phyloP scores from a whole-genome alignment of 768 basidiomycete genomes.

The Pisolithus albus region DNA sequence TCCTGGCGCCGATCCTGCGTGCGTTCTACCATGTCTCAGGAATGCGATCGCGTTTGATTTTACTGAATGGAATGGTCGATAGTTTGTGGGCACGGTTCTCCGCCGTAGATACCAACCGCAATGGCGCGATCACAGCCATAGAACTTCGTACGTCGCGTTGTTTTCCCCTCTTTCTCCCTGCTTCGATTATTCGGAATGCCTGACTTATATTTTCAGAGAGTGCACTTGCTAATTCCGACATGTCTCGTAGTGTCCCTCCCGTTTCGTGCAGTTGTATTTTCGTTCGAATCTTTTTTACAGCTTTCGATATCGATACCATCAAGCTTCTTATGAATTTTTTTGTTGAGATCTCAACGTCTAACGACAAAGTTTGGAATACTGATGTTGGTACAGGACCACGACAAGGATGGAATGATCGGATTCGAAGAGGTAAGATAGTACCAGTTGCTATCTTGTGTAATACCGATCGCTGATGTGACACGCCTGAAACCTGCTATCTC shows the following conservation, averaged over 20 bases:
- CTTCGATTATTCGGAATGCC: neutral
- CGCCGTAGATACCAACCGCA: constrained; percentile 63
- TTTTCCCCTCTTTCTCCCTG: neutral
- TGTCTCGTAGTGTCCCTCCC: constrained; percentile 52
- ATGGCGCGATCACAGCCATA: constrained; percentile 53
- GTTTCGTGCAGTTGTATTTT: neutral
- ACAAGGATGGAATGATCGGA: constrained; percentile 71
- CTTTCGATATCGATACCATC: constrained; percentile 81
- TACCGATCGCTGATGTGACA: constrained; percentile 4
- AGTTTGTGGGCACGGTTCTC: constrained; percentile 74
- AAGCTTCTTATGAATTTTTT: constrained; percentile 79
- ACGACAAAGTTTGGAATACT: neutral
- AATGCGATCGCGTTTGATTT: neutral
- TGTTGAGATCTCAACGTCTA: constrained; percentile 34
- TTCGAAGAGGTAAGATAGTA: constrained; percentile 55
- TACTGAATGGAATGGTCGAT: neutral
- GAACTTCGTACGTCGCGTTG: constrained; percentile 55
- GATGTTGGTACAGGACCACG: constrained; percentile 43
- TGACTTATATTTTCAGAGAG: constrained; percentile 27
- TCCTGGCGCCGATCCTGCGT: constrained; percentile 74
- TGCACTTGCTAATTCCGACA: constrained; percentile 57
- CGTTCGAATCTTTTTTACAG: constrained; percentile 27
- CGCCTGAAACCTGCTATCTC: constrained; percentile 2
- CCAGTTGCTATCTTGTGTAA: neutral
- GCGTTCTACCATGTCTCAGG: constrained; percentile 19